Evolutionary conservation across 2,329 filamentous ascomycete genomes (phyloP).

Genomic region (Mariannaea elegans): DNA sequence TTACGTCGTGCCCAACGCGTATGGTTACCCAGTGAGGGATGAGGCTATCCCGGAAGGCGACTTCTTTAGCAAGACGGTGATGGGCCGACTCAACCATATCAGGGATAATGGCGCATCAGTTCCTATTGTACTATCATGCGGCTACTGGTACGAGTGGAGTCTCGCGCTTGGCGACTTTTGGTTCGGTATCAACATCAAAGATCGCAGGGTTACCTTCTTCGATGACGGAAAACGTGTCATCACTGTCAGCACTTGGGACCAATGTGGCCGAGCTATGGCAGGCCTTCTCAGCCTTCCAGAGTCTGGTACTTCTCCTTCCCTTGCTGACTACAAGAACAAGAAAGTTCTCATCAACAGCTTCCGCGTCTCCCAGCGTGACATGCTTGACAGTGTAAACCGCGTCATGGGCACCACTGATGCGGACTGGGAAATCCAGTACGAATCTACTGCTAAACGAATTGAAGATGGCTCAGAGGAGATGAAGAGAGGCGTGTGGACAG

Average conservation of each 20-base stretch:
- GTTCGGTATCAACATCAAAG: slow-evolving; percentile 60
- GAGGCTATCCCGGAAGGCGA: slow-evolving; percentile 51
- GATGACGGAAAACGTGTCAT: slow-evolving; percentile 66
- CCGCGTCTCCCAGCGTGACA: slow-evolving; percentile 68
- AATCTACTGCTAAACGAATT: slow-evolving; percentile 57
- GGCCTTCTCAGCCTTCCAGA: slow-evolving; percentile 55
- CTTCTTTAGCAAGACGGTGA: slow-evolving; percentile 42
- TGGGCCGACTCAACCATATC: slow-evolving; percentile 46
- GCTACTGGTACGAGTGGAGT: slow-evolving; percentile 65
- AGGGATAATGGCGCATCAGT: slow-evolving; percentile 51
- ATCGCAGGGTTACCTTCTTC: slow-evolving; percentile 54
- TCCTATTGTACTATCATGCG: slow-evolving; percentile 59
- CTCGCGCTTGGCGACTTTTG: slow-evolving; percentile 49
- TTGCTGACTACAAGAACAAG: slow-evolving; percentile 51
- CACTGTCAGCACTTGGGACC: slow-evolving; percentile 66
- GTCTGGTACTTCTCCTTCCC: slow-evolving; percentile 46
- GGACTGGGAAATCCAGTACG: slow-evolving; percentile 59
- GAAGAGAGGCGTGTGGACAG: slow-evolving; percentile 49
- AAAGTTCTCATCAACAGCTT: slow-evolving; percentile 64
- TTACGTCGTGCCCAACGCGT: slow-evolving; percentile 58
- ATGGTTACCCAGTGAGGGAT: slow-evolving; percentile 53
- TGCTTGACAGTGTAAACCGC: slow-evolving; percentile 67
- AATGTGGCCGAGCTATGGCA: slow-evolving; percentile 65
- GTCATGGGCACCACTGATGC: slow-evolving; percentile 63
- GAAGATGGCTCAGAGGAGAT: slow-evolving; percentile 57